phyloP scores from a whole-genome alignment of 2,329 filamentous ascomycete genomes.

The Neophaeococcomyces mojaviensis region DNA sequence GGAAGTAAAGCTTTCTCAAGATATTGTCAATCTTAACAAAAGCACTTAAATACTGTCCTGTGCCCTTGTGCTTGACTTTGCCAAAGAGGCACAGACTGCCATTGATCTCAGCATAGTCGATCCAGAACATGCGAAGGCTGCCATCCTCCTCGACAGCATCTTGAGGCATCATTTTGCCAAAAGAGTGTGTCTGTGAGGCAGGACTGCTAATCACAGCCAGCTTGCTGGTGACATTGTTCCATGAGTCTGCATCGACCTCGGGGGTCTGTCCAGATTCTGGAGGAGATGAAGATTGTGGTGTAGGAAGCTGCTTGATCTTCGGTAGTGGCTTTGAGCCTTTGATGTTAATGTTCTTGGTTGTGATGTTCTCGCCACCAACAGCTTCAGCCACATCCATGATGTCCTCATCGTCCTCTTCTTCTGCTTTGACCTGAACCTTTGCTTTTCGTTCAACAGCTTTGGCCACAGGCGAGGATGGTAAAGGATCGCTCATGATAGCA shows the following conservation, averaged over 20 bases:
- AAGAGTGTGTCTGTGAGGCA: conserved; percentile 51
- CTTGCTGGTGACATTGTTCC: conserved; percentile 79
- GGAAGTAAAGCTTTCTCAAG: conserved; percentile 81
- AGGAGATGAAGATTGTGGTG: conserved; percentile 71
- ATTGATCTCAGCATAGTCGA: conserved; percentile 87
- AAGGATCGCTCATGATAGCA: conserved; percentile 75
- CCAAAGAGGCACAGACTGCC: conserved; percentile 90
- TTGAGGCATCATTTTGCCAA: conserved; percentile 74
- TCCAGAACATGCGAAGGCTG: conserved; percentile 91
- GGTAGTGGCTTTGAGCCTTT: conserved; percentile 70
- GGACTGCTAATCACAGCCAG: conserved; percentile 73
- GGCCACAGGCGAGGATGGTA: conserved; percentile 77
- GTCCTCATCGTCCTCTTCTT: conserved; percentile 69
- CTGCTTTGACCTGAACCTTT: conserved; percentile 50
- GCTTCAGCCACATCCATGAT: conserved; percentile 81
- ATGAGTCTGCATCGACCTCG: conserved; percentile 70
- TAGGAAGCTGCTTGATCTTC: conserved; percentile 62
- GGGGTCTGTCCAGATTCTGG: conserved; percentile 45
- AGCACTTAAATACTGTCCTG: conserved; percentile 72
- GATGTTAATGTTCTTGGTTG: conserved; percentile 68
- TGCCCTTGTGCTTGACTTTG: conserved; percentile 87
- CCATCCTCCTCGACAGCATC: conserved; percentile 92
- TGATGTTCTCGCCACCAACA: conserved; percentile 57
- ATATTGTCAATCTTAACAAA: conserved; percentile 97
- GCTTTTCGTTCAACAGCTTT: conserved; percentile 69